Evolutionary conservation across 1,284 basidiomycete genomes (phyloP).

Genomic region (Cutaneotrichosporon cyanovorans): DNA sequence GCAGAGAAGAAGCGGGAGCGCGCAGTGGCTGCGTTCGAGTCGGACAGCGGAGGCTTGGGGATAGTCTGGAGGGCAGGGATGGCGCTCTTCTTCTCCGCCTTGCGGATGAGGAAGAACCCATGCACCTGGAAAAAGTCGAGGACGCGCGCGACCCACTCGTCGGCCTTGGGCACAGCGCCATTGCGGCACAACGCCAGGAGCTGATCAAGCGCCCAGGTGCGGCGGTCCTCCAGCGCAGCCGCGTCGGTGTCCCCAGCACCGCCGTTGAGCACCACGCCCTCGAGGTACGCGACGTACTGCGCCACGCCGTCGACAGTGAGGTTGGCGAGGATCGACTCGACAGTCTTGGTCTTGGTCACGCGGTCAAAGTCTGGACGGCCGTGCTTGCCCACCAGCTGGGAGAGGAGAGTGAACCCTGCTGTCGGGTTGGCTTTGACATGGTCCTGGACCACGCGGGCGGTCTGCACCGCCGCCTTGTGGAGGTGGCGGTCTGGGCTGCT

Average conservation of each 20-base stretch:
- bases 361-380: constrained; percentile 85
- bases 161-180: constrained; percentile 69
- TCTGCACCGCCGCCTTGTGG: constrained; percentile 76
- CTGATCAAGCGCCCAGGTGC: constrained; percentile 77
- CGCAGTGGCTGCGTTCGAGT: constrained; percentile 53
- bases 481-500: constrained; percentile 77
- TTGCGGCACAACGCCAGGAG: constrained; percentile 70
- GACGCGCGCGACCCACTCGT: constrained; percentile 65
- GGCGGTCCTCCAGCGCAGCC: constrained; percentile 10
- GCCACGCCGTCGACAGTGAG: constrained; percentile 70
- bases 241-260: constrained; percentile 48
- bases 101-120: constrained; percentile 67
- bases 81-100: constrained; percentile 62
- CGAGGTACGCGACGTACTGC: constrained; percentile 66
- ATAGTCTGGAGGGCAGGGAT: constrained; percentile 54
- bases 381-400: constrained; percentile 77
- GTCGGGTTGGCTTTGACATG: constrained; percentile 69
- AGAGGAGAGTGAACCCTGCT: constrained; percentile 74
- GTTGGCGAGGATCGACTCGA: constrained; percentile 72
- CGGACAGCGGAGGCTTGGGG: constrained; percentile 65
- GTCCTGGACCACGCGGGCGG: constrained; percentile 66
- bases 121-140: constrained; percentile 77
- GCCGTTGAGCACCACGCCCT: constrained; percentile 52
- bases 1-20: constrained; percentile 14
- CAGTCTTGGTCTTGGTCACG: constrained; percentile 85